These are phyloP conservation scores for Cardamine resedifolia DNA, from an alignment of 345 rosid species.

Conservation along the genomic window DNA sequence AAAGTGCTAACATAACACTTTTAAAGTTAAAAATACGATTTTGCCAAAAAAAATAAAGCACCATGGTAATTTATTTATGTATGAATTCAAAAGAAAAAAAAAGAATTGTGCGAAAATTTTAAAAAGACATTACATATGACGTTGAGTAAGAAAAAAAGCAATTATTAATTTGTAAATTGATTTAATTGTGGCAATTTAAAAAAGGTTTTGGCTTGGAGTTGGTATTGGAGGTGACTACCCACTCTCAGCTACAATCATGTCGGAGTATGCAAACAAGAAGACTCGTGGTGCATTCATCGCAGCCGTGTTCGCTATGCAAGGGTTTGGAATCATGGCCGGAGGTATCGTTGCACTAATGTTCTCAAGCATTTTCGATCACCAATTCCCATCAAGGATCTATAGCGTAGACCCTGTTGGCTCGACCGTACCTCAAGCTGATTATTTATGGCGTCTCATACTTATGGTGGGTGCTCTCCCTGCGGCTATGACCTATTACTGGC, in stretches of 20 bases:
- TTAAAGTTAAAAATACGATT: too few relatives aligned
- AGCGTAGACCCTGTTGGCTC: slow-evolving; percentile 23
- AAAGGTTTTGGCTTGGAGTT: slow-evolving; percentile 64
- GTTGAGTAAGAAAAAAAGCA: neutral
- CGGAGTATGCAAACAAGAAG: slow-evolving; percentile 63
- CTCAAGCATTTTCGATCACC: slow-evolving; percentile 41
- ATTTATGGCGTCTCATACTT: slow-evolving; percentile 51
- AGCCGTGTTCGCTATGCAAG: slow-evolving; percentile 64
- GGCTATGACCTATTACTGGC: slow-evolving; percentile 52
- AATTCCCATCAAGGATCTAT: slow-evolving; percentile 41
- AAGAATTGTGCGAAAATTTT: too few relatives aligned
- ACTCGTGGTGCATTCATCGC: slow-evolving; percentile 58
- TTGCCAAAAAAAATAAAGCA: too few relatives aligned
- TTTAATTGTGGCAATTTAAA: neutral
- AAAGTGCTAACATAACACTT: too few relatives aligned
- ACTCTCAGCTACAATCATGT: slow-evolving; percentile 63
- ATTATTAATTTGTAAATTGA: too few relatives aligned
- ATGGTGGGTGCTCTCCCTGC: slow-evolving; percentile 59
- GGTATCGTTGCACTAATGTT: slow-evolving; percentile 49
- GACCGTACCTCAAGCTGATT: slow-evolving; percentile 49
- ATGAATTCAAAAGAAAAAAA: too few relatives aligned
- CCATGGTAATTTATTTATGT: too few relatives aligned
- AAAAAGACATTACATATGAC: too few relatives aligned
- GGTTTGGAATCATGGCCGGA: slow-evolving; percentile 55
- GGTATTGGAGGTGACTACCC: slow-evolving; percentile 70